These are phyloP conservation scores for Alternaria conjuncta DNA, from an alignment of 2,329 filamentous ascomycete genomes.

Conservation along the genomic window DNA sequence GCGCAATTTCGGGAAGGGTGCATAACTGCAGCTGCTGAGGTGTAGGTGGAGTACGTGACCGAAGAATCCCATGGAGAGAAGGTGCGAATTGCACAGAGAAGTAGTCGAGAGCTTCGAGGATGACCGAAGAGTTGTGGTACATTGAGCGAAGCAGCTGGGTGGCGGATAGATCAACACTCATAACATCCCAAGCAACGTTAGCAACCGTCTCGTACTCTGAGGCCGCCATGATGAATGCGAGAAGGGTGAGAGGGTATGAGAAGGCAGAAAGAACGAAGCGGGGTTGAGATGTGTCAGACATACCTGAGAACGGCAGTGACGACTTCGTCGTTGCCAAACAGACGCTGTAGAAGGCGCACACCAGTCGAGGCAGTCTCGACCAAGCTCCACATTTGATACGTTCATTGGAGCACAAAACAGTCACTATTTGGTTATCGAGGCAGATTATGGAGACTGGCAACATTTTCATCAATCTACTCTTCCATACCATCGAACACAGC, in stretches of 20 bases:
- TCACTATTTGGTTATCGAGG: background rate
- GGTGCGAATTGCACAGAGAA: background rate
- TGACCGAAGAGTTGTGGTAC: background rate
- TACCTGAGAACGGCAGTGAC: background rate
- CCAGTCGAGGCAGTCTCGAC: background rate
- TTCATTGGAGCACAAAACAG: background rate
- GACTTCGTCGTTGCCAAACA: background rate
- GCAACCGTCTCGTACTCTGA: background rate
- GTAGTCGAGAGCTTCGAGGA: background rate
- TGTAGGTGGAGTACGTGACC: background rate
- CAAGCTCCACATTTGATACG: background rate
- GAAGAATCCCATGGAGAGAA: background rate
- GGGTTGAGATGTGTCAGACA: background rate
- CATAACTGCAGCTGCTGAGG: background rate
- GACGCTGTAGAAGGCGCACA: background rate
- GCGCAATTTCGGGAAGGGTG: background rate
- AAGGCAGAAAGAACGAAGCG: background rate
- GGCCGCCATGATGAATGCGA: background rate
- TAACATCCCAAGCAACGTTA: background rate
- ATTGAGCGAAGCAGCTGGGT: background rate
- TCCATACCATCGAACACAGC: background rate
- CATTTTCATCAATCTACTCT: too few species aligned
- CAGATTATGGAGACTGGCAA: background rate
- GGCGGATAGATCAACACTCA: background rate
- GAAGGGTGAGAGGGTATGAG: background rate